Base-by-base conservation (phyloP, 2,329 filamentous ascomycete genomes). In the Hypoxylon sp. region DNA sequence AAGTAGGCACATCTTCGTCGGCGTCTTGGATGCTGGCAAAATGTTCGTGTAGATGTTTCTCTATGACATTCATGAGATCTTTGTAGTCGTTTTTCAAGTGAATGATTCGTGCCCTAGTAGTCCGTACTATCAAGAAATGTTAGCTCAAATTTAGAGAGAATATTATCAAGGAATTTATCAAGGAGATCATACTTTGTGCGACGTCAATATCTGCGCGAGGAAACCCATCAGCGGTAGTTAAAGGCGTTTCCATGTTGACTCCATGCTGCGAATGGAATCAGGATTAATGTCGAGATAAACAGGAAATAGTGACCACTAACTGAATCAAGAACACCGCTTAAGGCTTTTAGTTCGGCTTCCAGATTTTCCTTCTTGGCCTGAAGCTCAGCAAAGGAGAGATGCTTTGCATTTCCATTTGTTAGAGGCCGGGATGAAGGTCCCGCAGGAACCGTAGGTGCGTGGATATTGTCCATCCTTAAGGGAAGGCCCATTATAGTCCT, bases 191-290 rank as follows among this genome's bases (percentile, higher is more conserved):
- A 96, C 93, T 96, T 82, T 98, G 95, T 25, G 96, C 91, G 69
- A 99, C 92, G 79, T 99, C 96, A 70, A 99, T 90, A 80, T 99
- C 96, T 74, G 93, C 91, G 77, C 96, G 89, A 32, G 96, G 96
- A 78, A 93, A 99, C 51, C 96, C 96, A 80, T 98, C 96, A 67
- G 90, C 88, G 13, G 95, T 98, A 23, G 93, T 89, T 41, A 99
- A 87, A 63, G 89, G 86, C 6, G 96, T 98, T 75, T 91, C 90
- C 96, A 99, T 99, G 75, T 92, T 90, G 58, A 97, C 95, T 48
- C 91, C 90, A 83, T 98, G 95, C 94, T 98, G 75, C 11, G 32
- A 28, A 38, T 34, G 55, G 50, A 74, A 63, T 74, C 13, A 74
- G 71, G 38, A 59, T 30, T 34, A 56, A 50, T 13, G 23, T 25